Evolutionary conservation across 805 yeast species (phyloP).

Genomic region (Zygosaccharomyces pseudorouxii): DNA sequence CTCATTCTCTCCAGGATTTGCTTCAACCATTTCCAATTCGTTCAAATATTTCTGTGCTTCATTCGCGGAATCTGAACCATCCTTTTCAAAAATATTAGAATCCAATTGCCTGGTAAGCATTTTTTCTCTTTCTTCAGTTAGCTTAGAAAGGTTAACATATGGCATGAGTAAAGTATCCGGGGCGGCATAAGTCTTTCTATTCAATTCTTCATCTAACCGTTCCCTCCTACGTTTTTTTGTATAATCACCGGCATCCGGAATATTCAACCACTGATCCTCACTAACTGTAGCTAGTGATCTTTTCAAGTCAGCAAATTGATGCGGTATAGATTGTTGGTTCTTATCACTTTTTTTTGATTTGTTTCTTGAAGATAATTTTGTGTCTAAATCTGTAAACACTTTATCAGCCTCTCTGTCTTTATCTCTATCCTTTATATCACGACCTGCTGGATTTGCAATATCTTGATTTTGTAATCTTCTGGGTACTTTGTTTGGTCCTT

Average conservation of each 20-base stretch:
- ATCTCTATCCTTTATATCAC: conserved; percentile 27
- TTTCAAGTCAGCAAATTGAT: conserved; percentile 68
- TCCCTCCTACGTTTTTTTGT: conserved; percentile 74
- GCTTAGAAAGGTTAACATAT: conserved; percentile 43
- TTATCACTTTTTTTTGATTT: conserved; percentile 20
- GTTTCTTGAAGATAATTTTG: conserved; percentile 38
- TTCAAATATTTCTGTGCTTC: conserved; percentile 41
- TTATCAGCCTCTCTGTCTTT: conserved; percentile 78
- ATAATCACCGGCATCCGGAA: conserved; percentile 87
- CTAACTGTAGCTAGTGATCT: conserved; percentile 53
- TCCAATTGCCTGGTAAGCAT: conserved; percentile 54
- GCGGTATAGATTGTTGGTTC: conserved; percentile 28
- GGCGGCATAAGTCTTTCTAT: conserved; percentile 72
- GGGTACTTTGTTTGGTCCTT: conserved; percentile 19
- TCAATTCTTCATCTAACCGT: conserved; percentile 55
- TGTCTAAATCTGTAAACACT: conserved; percentile 64
- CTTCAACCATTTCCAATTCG: conserved; percentile 29
- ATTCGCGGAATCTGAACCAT: conserved; percentile 22
- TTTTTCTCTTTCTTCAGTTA: conserved; percentile 61
- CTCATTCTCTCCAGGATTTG: conserved; percentile 21
- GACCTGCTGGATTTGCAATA: conserved; percentile 19
- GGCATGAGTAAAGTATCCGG: conserved; percentile 62
- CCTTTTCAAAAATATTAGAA: conserved; percentile 23
- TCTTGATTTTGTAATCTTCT: conserved; percentile 17
- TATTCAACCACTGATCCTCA: conserved; percentile 67